Percentiles rank a stretch among this genome's conserved stretches.
Conservation (phyloP, 495 filamentous ascomycete genomes). For the Peziza echinospora region DNA sequence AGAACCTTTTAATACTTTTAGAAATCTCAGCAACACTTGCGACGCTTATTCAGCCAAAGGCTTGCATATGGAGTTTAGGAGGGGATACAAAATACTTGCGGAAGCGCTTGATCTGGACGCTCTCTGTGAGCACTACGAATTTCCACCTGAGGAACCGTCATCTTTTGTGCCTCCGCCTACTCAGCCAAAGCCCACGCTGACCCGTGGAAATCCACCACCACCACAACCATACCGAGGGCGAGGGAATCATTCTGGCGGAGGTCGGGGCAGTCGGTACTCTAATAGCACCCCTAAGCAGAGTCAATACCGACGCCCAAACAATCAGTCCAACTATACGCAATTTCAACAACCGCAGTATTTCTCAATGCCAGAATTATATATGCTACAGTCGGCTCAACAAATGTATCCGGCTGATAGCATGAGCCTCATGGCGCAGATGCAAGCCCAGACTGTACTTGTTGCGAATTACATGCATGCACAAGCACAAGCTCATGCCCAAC, state of each 20-base stretch:
- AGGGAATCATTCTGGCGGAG: constrained; percentile 22
- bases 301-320: not conserved
- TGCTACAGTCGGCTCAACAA: constrained; percentile 19
- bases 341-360: constrained; percentile 1
- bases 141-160: constrained; percentile 54
- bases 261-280: constrained; percentile 9
- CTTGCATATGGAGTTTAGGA: constrained; percentile 68
- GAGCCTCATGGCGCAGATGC: constrained; percentile 22
- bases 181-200: constrained; percentile 35
- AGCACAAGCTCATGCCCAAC: constrained; percentile 45
- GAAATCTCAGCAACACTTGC: constrained; percentile 93
- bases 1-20: constrained; percentile 79
- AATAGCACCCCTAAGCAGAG: not conserved
- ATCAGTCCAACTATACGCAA: not conserved
- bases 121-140: constrained; percentile 68
- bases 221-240: constrained; percentile 28
- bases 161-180: constrained; percentile 50
- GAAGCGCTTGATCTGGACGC: constrained; percentile 46
- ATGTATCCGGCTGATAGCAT: constrained; percentile 5
- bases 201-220: constrained; percentile 29
- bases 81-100: constrained; percentile 61
- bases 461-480: constrained; percentile 31
- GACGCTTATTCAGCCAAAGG: constrained; percentile 84
- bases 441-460: constrained; percentile 29
- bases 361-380: constrained; percentile 22